Evolutionary conservation across 345 rosid species (phyloP), one percentile per base, ranked within the genome.

Genomic region (Passiflora organensis): DNA sequence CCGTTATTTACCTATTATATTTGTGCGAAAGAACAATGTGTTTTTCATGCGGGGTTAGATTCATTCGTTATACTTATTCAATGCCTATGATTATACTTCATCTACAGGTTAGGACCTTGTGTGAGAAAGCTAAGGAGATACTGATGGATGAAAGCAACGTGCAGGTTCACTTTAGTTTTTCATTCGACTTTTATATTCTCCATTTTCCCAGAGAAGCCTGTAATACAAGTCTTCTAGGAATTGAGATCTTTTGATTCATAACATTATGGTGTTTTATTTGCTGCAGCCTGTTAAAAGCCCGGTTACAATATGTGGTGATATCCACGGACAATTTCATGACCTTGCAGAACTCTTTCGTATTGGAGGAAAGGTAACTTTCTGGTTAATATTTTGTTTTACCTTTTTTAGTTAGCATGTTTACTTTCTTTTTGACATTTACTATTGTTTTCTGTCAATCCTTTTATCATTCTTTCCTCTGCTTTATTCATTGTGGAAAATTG

Each of bases 121-220:
- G 97, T n/a, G 97, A 93, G 73, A 93, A 89, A 74, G 96, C 97
- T 32, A 94, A 87, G 78, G 97, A 94, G 81, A 87, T 83, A 62
- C 66, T 94, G 66, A 89, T 94, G 97, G 86, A 83, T 53, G 99
- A 94, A 72, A 94, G 96, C 87, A 94, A 87, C 50, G 99, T 94
- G 68, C 99, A 94, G 99, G 99, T 93, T 15, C 43, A 48, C 22
- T 55, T 23, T 12, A 25, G 2, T 10, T 5, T 2, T 15, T 6
- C 14, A 18, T 13, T 16, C n/a, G n/a, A n/a, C n/a, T 46, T 4
- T 63, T 25, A 4, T 32, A 17, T 8, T 50, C 25, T 25, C 18
- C 21, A 5, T 6, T 15, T 5, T 50, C 32, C 12, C 10, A 25
- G n/a, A 24, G 20, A 32, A 28, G 25, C 19, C 20, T 10, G n/a